Evolutionary conservation across 371 early-diverging fungal species (phyloP).

Genomic region (Aphelidium insulamus): DNA sequence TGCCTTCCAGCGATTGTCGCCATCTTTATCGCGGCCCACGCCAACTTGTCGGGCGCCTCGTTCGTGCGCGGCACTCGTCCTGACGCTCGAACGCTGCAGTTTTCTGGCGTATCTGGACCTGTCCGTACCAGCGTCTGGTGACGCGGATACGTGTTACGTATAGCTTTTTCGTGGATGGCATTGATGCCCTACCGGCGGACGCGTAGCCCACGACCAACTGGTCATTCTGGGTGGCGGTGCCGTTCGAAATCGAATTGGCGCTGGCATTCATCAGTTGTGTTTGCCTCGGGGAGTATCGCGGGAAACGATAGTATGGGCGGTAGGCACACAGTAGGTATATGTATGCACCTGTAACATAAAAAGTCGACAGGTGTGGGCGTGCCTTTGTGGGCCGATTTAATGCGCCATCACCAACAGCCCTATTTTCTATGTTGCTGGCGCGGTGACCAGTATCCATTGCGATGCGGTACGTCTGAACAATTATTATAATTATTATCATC

Average conservation of each 20-base stretch:
- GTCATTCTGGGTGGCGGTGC: slow-evolving; percentile 12
- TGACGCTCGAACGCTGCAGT: too few relatives aligned
- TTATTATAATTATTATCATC: too few relatives aligned
- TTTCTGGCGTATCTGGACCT: slow-evolving; percentile 14
- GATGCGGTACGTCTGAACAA: too few relatives aligned
- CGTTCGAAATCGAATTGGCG: slow-evolving; percentile 17
- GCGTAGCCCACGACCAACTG: slow-evolving; percentile 5
- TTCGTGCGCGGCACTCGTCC: too few relatives aligned
- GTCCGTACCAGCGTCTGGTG: slow-evolving; percentile 4
- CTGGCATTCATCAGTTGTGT: slow-evolving; percentile 38
- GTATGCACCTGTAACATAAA: too few relatives aligned
- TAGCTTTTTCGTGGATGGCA: slow-evolving; percentile 5
- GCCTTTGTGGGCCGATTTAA: slow-evolving; percentile 55
- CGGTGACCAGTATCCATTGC: slow-evolving; percentile 63
- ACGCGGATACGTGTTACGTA: slow-evolving; percentile 7
- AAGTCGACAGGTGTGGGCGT: too few relatives aligned
- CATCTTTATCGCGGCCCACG: too few relatives aligned
- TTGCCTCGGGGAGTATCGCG: slow-evolving; percentile 28
- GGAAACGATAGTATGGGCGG: slow-evolving; percentile 30
- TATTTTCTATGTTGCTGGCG: slow-evolving; percentile 62
- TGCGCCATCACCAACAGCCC: slow-evolving; percentile 32
- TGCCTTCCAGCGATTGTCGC: too few relatives aligned
- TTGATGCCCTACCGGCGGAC: slow-evolving; percentile 8
- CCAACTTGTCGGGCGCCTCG: too few relatives aligned
- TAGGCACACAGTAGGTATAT: too few relatives aligned